Base-by-base conservation (phyloP, 73 alveolate species). In the Breviolum minutum region DNA sequence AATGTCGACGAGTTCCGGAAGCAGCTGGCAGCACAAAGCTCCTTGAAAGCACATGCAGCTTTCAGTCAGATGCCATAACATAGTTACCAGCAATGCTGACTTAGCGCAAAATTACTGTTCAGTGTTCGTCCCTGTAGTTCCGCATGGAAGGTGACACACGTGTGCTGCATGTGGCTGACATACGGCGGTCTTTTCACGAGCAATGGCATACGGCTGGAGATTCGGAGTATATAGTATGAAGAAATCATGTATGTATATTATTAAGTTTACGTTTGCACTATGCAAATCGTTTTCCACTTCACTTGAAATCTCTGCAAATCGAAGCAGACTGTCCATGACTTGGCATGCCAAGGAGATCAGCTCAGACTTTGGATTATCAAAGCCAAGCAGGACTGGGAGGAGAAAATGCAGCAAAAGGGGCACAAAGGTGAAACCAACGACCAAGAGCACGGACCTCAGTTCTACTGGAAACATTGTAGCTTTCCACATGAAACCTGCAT, bases 371-470 rank as follows among this genome's bases (percentile, higher is more conserved):
- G 97, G 97, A 91, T 91, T 22, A 91, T 91, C 97, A 91, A 91
- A 66, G 97, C 97, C 89, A 91, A 91, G 89, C 97, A 91, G 89
- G 97, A 91, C 9, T 91, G 97, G 97, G 97, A 91, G 60, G 97
- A 91, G 60, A 91, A 73, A 64, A 85, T 68, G 0, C 68, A 64
- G 22, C 85, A 68, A 26, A 54, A 71, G 14, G 97, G 97, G 2
- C 96, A 90, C 63, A 63, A 83, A 60, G 97, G 97, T 17, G 97
- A 91, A 74, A 91, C 97, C 97, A 91, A 91, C 19, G 97, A 91
- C 70, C 97, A 91, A 74, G 97, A 91, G 97, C 79, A 12, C n/a
- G 27, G 68, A 30, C 94, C 94, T 26, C 79, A 62, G 62, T 9
- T n/a, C 63, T 73, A 2, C 32, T 73, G n/a, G 54, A 40, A 40